Evolutionary conservation across 2,329 filamentous ascomycete species (phyloP).

Genomic region (Microcyclospora tardicrescens): DNA sequence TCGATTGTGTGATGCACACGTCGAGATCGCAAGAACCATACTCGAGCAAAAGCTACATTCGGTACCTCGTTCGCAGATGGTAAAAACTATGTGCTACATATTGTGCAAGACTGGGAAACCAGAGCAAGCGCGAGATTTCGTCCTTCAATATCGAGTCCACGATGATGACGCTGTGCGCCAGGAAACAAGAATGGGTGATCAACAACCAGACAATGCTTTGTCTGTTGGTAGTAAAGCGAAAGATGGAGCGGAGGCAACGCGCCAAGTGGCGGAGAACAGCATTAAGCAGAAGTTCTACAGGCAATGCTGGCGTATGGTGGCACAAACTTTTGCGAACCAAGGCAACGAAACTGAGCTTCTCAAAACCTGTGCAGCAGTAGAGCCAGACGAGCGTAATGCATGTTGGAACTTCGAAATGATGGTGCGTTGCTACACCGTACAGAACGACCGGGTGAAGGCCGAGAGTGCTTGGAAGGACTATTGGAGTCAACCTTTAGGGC

Average conservation of each 20-base stretch:
- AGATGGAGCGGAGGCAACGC: no score
- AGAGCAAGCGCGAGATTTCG: constrained; percentile 29
- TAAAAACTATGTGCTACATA: background rate
- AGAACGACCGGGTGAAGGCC: constrained; percentile 41
- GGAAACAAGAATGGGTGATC: no score
- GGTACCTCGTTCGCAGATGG: no score
- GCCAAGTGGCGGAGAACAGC: no score
- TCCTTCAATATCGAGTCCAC: background rate
- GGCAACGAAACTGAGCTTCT: constrained; percentile 46
- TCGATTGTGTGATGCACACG: no score
- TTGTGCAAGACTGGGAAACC: constrained; percentile 21
- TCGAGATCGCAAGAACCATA: no score
- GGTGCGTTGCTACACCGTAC: constrained; percentile 19
- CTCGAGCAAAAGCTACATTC: background rate
- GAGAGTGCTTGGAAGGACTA: constrained; percentile 45
- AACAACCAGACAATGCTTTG: no score
- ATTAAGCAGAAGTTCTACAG: background rate
- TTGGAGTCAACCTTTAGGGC: background rate
- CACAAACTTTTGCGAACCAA: constrained; percentile 48
- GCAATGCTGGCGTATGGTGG: constrained; percentile 9
- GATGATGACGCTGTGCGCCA: no score
- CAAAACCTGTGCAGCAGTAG: constrained; percentile 29
- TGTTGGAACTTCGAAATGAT: constrained; percentile 28
- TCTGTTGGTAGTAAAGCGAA: no score
- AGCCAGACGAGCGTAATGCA: no score